These are phyloP conservation scores for Phytophthora cryptogea DNA, from an alignment of 352 stramenopile species.

Conservation along the genomic window DNA sequence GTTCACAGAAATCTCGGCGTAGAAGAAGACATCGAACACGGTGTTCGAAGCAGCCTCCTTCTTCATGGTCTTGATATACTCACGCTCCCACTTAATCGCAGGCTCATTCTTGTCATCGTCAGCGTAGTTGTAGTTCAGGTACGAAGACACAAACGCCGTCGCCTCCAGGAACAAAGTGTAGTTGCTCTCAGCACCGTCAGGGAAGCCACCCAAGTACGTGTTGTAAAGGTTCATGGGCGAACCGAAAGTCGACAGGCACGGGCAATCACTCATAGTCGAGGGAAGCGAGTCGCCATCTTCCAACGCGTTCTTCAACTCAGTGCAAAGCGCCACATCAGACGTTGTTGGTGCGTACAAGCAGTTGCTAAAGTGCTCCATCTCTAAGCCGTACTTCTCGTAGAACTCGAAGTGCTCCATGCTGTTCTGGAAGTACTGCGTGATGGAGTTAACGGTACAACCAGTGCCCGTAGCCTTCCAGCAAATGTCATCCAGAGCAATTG, in stretches of 20 bases:
- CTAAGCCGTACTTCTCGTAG: constrained; percentile 53
- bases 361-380: constrained; percentile 61
- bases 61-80: constrained; percentile 63
- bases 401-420: constrained; percentile 62
- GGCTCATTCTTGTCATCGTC: constrained; percentile 49
- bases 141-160: constrained; percentile 52
- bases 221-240: constrained; percentile 79
- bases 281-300: constrained; percentile 46
- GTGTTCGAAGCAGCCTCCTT: constrained; percentile 40
- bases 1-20: constrained; percentile 61
- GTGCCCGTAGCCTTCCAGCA: constrained; percentile 73
- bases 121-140: constrained; percentile 69
- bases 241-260: constrained; percentile 61
- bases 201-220: constrained; percentile 61
- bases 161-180: constrained; percentile 54
- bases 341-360: constrained; percentile 62
- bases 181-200: constrained; percentile 51
- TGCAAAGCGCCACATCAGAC: constrained; percentile 53
- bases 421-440: constrained; percentile 77
- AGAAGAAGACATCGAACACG: constrained; percentile 62
- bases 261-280: constrained; percentile 61
- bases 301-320: constrained; percentile 41
- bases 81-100: constrained; percentile 60
- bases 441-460: constrained; percentile 57
- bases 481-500: constrained; percentile 52